A percentile compares a stretch with the other conserved stretches of the same genome.
These are phyloP conservation scores for Fusarium subtropicale DNA, from an alignment of 2,329 filamentous ascomycete genomes.

Conservation along the genomic window DNA sequence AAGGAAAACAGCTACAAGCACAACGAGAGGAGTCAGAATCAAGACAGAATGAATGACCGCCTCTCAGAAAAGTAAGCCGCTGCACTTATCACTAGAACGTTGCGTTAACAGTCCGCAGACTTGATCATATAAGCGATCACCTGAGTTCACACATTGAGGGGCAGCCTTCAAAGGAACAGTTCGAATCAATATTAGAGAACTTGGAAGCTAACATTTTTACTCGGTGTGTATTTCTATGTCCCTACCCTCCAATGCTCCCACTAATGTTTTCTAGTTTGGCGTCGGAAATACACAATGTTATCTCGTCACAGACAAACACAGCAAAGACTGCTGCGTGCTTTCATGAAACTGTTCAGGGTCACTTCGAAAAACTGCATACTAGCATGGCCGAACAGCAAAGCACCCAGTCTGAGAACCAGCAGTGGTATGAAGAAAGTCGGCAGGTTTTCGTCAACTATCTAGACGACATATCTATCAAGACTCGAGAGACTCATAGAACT, in stretches of 20 bases:
- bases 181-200: slow-evolving; percentile 18
- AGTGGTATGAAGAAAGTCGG: slow-evolving; percentile 1
- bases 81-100: neutral
- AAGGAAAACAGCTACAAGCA: slow-evolving; percentile 15
- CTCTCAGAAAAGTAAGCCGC: slow-evolving; percentile 40
- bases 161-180: neutral
- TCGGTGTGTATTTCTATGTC: slow-evolving; percentile 20
- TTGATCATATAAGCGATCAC: slow-evolving; percentile 27
- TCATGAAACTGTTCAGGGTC: neutral
- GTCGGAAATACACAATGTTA: slow-evolving; percentile 26
- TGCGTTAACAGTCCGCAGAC: slow-evolving; percentile 25
- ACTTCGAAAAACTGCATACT: slow-evolving; percentile 22
- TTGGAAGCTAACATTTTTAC: slow-evolving; percentile 36
- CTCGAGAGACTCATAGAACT: slow-evolving; percentile 16
- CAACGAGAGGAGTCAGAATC: slow-evolving; percentile 3
- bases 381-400: slow-evolving; percentile 4
- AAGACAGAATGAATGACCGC: slow-evolving; percentile 1
- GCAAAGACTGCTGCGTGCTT: slow-evolving; percentile 20
- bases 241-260: neutral
- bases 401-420: neutral
- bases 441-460: slow-evolving; percentile 19
- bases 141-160: slow-evolving; percentile 2
- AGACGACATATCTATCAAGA: slow-evolving; percentile 14
- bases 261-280: slow-evolving; percentile 23
- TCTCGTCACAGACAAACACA: slow-evolving; percentile 19